Evolutionary conservation across 2,329 filamentous ascomycete species (phyloP).

Genomic region (Periconia digitata): DNA sequence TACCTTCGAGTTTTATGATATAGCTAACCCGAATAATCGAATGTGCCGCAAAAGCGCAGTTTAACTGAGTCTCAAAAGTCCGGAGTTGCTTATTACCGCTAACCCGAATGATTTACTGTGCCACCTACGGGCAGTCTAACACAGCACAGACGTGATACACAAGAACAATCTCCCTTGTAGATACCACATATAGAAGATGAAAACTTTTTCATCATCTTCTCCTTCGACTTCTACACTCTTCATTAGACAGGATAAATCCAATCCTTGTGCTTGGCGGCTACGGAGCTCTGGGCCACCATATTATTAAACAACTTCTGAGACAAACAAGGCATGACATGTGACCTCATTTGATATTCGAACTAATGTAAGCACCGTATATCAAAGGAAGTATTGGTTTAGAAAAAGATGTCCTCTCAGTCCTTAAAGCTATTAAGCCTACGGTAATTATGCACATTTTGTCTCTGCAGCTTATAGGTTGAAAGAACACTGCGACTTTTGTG

Average conservation of each 20-base stretch:
- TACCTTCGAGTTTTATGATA: too few species aligned
- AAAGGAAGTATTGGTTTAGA: conserved; percentile 4
- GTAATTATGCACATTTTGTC: conserved; percentile 8
- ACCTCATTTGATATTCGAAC: conserved; percentile 6
- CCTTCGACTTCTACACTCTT: neutral
- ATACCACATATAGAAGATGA: too few species aligned
- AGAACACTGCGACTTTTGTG: too few species aligned
- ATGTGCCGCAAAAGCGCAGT: too few species aligned
- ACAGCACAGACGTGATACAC: too few species aligned
- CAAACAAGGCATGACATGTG: neutral
- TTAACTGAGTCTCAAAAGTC: too few species aligned
- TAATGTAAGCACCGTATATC: conserved; percentile 3
- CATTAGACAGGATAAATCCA: conserved; percentile 6
- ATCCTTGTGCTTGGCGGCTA: conserved; percentile 17
- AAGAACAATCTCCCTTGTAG: too few species aligned
- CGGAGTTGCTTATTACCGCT: too few species aligned
- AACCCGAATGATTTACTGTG: too few species aligned
- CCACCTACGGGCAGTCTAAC: too few species aligned
- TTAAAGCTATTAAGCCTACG: neutral
- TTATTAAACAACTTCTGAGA: conserved; percentile 15
- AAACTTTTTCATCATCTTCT: neutral
- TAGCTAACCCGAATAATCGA: too few species aligned
- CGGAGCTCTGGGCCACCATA: conserved; percentile 14
- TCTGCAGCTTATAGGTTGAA: conserved; percentile 1
- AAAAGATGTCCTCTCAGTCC: conserved; percentile 2